phyloP scores from a whole-genome alignment of 2,329 filamentous ascomycete species.

The Colletotrichum sp. region DNA sequence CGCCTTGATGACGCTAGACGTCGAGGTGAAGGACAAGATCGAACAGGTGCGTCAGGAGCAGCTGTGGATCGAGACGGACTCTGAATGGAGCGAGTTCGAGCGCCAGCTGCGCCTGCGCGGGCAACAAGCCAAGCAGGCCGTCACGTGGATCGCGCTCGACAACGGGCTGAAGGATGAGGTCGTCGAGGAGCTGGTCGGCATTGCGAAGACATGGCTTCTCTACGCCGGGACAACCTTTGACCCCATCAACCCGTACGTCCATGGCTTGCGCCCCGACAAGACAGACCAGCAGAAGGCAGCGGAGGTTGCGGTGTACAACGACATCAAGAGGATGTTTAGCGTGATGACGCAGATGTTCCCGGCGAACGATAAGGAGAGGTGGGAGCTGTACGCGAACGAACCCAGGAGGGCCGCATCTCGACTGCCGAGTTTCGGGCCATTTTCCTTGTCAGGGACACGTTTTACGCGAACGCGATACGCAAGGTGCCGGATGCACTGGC shows the following conservation, averaged over 20 bases:
- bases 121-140: too few relatives aligned
- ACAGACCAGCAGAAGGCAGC: background rate
- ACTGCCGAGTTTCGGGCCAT: too few relatives aligned
- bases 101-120: background rate
- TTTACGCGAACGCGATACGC: too few relatives aligned
- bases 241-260: background rate
- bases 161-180: background rate
- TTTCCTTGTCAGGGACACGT: too few relatives aligned
- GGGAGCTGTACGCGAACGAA: too few relatives aligned
- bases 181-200: background rate
- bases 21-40: background rate
- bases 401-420: too few relatives aligned
- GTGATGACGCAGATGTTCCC: background rate
- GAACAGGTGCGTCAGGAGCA: background rate
- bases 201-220: background rate
- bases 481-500: too few relatives aligned
- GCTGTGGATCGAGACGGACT: background rate
- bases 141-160: background rate
- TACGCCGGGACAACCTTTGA: background rate
- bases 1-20: fast-evolving
- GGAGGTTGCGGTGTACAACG: background rate
- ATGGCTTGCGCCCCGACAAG: background rate
- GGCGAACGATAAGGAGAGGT: background rate
- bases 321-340: background rate
- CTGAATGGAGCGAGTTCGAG: background rate